Conservation (phyloP, 257 asterid genomes). For the Solanum ossicruentum region DNA sequence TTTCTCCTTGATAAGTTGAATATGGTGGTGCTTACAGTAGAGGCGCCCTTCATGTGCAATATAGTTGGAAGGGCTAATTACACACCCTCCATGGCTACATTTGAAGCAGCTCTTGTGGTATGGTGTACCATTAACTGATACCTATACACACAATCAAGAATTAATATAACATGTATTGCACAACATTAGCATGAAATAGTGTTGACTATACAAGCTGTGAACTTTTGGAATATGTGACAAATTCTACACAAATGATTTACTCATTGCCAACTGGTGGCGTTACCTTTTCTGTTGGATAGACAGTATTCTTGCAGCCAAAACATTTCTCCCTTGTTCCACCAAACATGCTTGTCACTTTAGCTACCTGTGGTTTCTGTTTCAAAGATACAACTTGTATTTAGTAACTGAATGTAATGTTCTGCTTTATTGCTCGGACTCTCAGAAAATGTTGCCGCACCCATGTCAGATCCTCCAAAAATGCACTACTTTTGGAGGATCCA, state of each 20-base stretch:
- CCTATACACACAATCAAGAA: conserved; percentile 26
- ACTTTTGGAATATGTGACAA: background rate
- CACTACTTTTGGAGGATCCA: background rate
- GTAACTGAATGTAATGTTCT: background rate
- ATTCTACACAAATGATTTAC: background rate
- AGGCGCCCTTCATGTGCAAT: conserved; percentile 88
- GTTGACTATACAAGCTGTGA: background rate
- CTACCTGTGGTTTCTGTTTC: conserved; percentile 54
- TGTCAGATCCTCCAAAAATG: background rate
- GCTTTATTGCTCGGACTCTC: background rate
- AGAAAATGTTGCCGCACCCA: background rate
- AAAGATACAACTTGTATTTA: background rate
- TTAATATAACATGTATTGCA: background rate
- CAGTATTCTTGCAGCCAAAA: conserved; percentile 62
- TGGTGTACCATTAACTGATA: conserved; percentile 69
- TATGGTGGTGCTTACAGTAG: conserved; percentile 96
- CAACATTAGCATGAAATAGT: background rate
- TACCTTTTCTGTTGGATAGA: conserved; percentile 95
- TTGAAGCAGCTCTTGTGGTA: conserved; percentile 92
- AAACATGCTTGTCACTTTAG: conserved; percentile 66
- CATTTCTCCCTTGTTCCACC: conserved; percentile 86
- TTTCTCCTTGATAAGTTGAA: conserved; percentile 94
- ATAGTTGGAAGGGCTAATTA: conserved; percentile 89
- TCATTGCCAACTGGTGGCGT: background rate
- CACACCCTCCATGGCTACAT: conserved; percentile 95